Conservation (phyloP, 768 basidiomycete genomes). For the Hygrocybe coccinea region DNA sequence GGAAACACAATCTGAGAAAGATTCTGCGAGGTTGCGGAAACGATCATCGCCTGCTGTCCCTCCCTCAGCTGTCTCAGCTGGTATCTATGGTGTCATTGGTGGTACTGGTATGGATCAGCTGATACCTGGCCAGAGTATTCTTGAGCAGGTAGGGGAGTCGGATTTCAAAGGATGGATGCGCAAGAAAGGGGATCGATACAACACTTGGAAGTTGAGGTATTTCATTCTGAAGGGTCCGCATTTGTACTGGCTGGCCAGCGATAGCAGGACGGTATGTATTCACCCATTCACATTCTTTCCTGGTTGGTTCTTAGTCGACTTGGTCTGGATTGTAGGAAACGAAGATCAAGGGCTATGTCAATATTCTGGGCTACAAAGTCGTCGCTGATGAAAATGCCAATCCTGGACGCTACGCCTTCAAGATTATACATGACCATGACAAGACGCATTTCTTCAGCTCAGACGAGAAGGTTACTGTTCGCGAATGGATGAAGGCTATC, state of each 20-base stretch:
- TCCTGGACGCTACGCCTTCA: constrained; percentile 92
- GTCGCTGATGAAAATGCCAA: constrained; percentile 88
- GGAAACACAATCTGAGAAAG: constrained; percentile 23
- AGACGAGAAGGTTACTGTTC: constrained; percentile 73
- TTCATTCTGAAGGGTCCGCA: constrained; percentile 91
- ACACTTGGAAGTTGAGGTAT: constrained; percentile 87
- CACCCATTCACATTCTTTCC: constrained; percentile 12
- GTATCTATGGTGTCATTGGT: constrained; percentile 5
- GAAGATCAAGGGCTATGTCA: constrained; percentile 94
- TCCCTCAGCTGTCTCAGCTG: constrained; percentile 12
- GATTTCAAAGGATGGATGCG: constrained; percentile 94
- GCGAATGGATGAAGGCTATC: constrained; percentile 99
- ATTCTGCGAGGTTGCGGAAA: constrained; percentile 49
- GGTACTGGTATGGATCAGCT: constrained; percentile 31
- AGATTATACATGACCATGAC: constrained; percentile 83
- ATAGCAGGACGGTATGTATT: constrained; percentile 51
- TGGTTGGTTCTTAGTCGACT: neutral
- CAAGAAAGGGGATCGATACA: constrained; percentile 92
- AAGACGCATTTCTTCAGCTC: constrained; percentile 90
- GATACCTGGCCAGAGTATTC: constrained; percentile 63
- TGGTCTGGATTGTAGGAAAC: constrained; percentile 59
- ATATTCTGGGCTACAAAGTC: constrained; percentile 87
- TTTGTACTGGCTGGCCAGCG: constrained; percentile 80
- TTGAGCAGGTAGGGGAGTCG: constrained; percentile 86
- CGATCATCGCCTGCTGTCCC: constrained; percentile 42